Percentiles rank a stretch among this genome's conserved stretches.
phyloP scores from a whole-genome alignment of 2,329 filamentous ascomycete species.

The Diaporthe sp. region DNA sequence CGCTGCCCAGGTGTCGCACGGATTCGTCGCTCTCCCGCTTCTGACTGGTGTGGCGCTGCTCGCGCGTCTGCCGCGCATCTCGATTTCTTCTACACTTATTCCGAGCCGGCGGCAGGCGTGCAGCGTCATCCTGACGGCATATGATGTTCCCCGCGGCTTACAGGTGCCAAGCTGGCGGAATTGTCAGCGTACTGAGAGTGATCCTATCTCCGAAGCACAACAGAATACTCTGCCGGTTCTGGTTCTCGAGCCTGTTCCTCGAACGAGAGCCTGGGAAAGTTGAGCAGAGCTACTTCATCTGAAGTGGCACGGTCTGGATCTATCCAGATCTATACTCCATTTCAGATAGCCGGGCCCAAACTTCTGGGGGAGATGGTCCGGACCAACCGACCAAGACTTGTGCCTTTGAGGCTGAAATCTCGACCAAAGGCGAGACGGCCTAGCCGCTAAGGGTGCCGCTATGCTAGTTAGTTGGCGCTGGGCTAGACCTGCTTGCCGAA shows the following conservation, averaged over 20 bases:
- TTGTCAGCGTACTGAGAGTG: too few relatives aligned
- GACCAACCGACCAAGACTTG: neutral
- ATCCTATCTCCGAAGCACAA: too few relatives aligned
- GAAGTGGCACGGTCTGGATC: slow-evolving; percentile 17
- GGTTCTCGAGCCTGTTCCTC: neutral
- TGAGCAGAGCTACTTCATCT: neutral
- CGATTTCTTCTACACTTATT: neutral
- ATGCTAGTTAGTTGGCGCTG: slow-evolving; percentile 2
- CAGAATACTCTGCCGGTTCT: neutral
- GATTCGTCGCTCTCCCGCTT: slow-evolving; percentile 20
- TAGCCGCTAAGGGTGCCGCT: slow-evolving; percentile 3
- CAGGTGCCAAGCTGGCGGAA: neutral
- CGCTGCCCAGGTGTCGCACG: neutral
- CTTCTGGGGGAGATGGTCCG: neutral
- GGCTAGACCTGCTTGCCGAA: neutral
- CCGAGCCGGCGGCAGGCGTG: too few relatives aligned
- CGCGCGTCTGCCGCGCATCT: neutral
- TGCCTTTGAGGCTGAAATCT: slow-evolving; percentile 3
- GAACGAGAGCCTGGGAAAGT: neutral
- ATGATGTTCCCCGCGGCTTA: neutral
- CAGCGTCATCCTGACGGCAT: neutral
- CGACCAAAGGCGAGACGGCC: slow-evolving; percentile 10
- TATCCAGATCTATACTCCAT: neutral
- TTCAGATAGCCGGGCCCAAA: slow-evolving; percentile 1
- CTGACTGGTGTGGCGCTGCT: neutral